These are phyloP conservation scores for Globisporangium spiculum DNA, from an alignment of 352 stramenopile genomes.

Conservation along the genomic window DNA sequence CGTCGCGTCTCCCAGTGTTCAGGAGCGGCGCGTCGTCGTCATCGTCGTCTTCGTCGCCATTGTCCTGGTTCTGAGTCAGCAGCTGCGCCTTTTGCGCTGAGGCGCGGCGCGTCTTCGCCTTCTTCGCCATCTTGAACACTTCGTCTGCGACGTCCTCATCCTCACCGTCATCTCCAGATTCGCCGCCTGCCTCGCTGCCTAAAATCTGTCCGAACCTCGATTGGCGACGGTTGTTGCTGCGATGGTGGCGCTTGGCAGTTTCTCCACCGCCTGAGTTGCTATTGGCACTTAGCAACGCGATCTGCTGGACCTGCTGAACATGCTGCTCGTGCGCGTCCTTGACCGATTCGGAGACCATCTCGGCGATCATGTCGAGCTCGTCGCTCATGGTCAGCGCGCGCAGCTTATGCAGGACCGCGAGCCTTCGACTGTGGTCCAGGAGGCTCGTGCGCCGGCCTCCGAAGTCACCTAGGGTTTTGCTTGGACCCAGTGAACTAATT, in stretches of 20 bases:
- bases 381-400: constrained; percentile 16
- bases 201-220: background rate
- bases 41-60: constrained; percentile 15
- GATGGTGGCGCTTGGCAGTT: background rate
- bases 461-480: background rate
- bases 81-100: constrained; percentile 25
- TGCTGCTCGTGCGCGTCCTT: constrained; percentile 28
- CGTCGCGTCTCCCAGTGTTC: constrained; percentile 27
- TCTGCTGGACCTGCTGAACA: constrained; percentile 18
- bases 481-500: background rate
- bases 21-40: constrained; percentile 13
- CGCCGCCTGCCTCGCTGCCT: constrained; percentile 1
- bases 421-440: constrained; percentile 15
- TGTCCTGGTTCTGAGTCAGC: constrained; percentile 14
- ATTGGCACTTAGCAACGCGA: constrained; percentile 8
- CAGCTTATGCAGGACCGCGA: constrained; percentile 22
- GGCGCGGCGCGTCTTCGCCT: constrained; percentile 38
- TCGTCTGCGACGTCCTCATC: constrained; percentile 23
- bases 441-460: constrained; percentile 7
- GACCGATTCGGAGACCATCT: constrained; percentile 24
- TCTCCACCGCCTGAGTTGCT: background rate
- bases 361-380: constrained; percentile 19
- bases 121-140: constrained; percentile 38
- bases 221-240: background rate
- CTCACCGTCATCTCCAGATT: constrained; percentile 18